Evolutionary conservation across 2,329 filamentous ascomycete species (phyloP), one percentile per base, ranked within the genome.

Genomic region (Zasmidium angulare): DNA sequence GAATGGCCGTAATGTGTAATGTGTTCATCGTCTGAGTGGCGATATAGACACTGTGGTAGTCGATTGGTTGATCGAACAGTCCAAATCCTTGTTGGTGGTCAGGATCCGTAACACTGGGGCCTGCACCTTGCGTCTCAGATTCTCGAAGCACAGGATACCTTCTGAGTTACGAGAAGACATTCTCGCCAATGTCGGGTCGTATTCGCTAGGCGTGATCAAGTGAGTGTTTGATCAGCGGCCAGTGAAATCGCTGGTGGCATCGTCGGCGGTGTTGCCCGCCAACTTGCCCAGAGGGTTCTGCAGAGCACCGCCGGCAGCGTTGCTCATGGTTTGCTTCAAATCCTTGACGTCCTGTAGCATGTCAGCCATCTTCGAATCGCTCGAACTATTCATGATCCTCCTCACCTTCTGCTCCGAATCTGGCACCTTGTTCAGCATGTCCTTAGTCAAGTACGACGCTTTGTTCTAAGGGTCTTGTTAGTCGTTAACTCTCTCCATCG

Each of bases 261-360:
- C 63, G 56, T 70, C 68, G 7, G 58, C 67, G 11, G 58, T 59
- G 47, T 71, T 60, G 11, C 69, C 68, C 31, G 59, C 60, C 57
- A 65, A 54, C 58, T 75, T 71, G 22, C 73, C 74, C n/a, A 75
- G 60, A 1, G 73, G 73, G 58, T 76, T 76, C 66, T 75, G 70
- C 50, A 75, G 46, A 9, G 60, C 66, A 19, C 71, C 71, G 31
- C 74, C 74, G 22, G 60, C 60, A 11, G 68, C 55, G 55, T 72
- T 72, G n/a, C 69, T 66, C 47, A 74, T 31, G 4, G 68, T 68
- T 36, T 68, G 68, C 65, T 75, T 71, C 17, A 75, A 46, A 12
- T 75, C 69, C 49, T 71, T 69, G 19, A 75, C 64, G 3, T 75
- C 72, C 60, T 66, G 40, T 31, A 43, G 7, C 4, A 43, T 17